Percentiles rank a stretch among this genome's conserved stretches.
These are phyloP conservation scores for Mollisia scopiformis DNA, from an alignment of 2,329 filamentous ascomycete genomes.

Conservation along the genomic window DNA sequence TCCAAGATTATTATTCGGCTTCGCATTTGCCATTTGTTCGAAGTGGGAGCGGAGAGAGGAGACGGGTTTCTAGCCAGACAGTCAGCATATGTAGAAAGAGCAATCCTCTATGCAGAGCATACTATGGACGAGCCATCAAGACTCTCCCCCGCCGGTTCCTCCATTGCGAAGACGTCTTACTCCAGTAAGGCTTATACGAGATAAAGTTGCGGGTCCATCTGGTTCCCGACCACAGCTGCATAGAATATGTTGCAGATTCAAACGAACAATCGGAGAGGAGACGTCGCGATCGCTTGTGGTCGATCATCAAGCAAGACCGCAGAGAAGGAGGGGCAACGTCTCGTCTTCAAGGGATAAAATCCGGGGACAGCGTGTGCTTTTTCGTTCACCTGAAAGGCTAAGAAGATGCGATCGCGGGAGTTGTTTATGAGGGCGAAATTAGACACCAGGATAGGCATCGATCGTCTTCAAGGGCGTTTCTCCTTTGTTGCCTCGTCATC, in stretches of 20 bases:
- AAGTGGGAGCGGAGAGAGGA: constrained; percentile 82
- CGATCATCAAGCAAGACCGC: constrained; percentile 15
- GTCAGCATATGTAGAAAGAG: constrained; percentile 13
- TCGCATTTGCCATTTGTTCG: constrained; percentile 69
- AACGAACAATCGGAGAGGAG: not conserved
- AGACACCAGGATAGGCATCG: not conserved
- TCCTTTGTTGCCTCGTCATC: constrained; percentile 1
- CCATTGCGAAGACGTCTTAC: constrained; percentile 40
- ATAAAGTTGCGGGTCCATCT: constrained; percentile 25
- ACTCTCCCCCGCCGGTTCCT: constrained; percentile 54
- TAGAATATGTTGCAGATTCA: constrained; percentile 6
- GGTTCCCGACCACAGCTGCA: constrained; percentile 19
- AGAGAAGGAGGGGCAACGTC: constrained; percentile 10
- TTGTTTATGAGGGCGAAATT: not conserved
- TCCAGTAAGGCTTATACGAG: constrained; percentile 17
- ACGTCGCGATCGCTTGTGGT: constrained; percentile 6
- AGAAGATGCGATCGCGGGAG: not conserved
- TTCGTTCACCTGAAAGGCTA: not conserved
- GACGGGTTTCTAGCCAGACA: constrained; percentile 68
- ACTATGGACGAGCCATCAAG: constrained; percentile 79
- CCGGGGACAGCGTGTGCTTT: constrained; percentile 9
- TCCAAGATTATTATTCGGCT: constrained; percentile 38
- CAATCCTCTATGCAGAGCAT: constrained; percentile 15
- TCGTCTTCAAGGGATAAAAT: constrained; percentile 10
- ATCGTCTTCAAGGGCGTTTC: not conserved